These are phyloP conservation scores for Puccinellia tenuiflora DNA, from an alignment of 176 grass and related monocot genomes.

Conservation along the genomic window DNA sequence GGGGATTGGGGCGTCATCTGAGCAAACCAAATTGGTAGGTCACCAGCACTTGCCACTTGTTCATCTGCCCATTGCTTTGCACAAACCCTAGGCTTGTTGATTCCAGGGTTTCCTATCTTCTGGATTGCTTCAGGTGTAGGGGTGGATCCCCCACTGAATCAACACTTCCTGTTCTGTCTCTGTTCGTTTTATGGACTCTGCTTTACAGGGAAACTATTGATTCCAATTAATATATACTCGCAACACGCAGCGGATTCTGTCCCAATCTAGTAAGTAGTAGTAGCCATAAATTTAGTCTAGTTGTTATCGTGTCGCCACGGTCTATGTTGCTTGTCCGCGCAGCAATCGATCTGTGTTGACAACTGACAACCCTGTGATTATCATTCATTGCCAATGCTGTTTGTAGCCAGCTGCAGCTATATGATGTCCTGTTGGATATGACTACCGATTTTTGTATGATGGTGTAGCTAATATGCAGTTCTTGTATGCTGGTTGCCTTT, in stretches of 20 bases:
- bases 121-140: not conserved
- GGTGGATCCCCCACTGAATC: not conserved
- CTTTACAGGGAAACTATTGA: not conserved
- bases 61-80: not conserved
- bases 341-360: too few species aligned
- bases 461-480: too few species aligned
- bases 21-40: not conserved
- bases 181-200: not conserved
- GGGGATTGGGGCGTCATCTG: not conserved
- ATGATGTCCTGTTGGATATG: too few species aligned
- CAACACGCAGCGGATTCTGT: not conserved
- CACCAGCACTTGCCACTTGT: not conserved
- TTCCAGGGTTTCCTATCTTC: not conserved
- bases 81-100: not conserved
- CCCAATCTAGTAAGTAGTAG: too few species aligned
- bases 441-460: too few species aligned
- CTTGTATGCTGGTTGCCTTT: too few species aligned
- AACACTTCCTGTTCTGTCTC: not conserved
- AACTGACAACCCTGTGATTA: too few species aligned
- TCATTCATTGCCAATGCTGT: too few species aligned
- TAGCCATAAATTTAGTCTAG: too few species aligned
- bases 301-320: too few species aligned
- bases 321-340: too few species aligned
- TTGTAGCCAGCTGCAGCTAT: too few species aligned
- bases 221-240: not conserved